Conservation (phyloP, 306 rosid genomes). For the Canavalia ensiformis region DNA sequence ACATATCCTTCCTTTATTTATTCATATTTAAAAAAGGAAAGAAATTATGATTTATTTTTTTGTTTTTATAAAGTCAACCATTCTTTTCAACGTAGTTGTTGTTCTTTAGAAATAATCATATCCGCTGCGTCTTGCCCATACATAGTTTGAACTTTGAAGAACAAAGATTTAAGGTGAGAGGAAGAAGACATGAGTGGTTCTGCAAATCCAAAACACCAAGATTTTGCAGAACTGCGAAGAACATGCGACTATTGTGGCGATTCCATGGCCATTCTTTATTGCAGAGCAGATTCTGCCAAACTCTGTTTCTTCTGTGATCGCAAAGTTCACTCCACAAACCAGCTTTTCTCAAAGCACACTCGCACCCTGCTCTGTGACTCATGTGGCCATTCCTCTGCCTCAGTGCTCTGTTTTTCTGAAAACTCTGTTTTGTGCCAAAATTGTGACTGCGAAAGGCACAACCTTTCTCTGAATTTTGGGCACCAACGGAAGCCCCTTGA, state of each 20-base stretch:
- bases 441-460: conserved; percentile 76
- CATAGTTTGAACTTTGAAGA: too few species aligned
- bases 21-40: too few species aligned
- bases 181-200: conserved; percentile 45
- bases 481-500: conserved; percentile 73
- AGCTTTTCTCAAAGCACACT: conserved; percentile 79
- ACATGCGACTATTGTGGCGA: conserved; percentile 69
- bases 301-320: conserved; percentile 79
- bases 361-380: conserved; percentile 74
- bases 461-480: conserved; percentile 27
- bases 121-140: too few species aligned
- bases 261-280: conserved; percentile 66
- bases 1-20: too few species aligned
- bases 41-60: too few species aligned
- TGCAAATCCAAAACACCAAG: background rate
- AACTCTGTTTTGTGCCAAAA: conserved; percentile 70
- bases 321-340: conserved; percentile 71
- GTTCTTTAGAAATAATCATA: too few species aligned
- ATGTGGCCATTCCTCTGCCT: conserved; percentile 67
- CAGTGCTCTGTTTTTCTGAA: conserved; percentile 71
- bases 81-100: too few species aligned
- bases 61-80: too few species aligned
- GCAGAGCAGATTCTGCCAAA: conserved; percentile 85
- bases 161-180: too few species aligned
- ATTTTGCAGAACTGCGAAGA: background rate